A percentile compares a stretch with the other conserved stretches of the same genome.
phyloP scores from a whole-genome alignment of 164 flowering plant species.

The Tetrastigma voinierianum region DNA sequence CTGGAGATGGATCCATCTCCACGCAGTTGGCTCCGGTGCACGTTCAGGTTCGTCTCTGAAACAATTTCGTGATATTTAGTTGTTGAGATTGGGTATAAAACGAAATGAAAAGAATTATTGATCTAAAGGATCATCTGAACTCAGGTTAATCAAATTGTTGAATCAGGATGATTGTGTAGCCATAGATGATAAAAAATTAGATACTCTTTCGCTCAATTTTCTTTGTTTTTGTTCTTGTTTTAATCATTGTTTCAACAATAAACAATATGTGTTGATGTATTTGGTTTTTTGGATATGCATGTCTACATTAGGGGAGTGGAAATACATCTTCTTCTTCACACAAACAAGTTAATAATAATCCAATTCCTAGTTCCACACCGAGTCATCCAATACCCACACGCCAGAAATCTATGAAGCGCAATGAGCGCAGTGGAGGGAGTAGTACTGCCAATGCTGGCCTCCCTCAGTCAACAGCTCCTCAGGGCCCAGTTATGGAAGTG shows the following conservation, averaged over 20 bases:
- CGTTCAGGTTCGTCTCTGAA: constrained; percentile 22
- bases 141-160: background rate
- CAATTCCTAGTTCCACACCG: constrained; percentile 21
- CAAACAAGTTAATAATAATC: constrained; percentile 22
- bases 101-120: too few species aligned
- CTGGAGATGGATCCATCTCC: constrained; percentile 20
- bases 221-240: too few species aligned
- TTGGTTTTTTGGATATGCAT: background rate
- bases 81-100: background rate
- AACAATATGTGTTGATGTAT: too few species aligned
- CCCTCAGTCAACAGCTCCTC: constrained; percentile 18
- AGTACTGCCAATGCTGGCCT: constrained; percentile 20
- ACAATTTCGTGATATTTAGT: background rate
- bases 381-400: constrained; percentile 19
- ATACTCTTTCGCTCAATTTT: too few species aligned
- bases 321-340: constrained; percentile 12
- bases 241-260: too few species aligned
- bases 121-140: background rate
- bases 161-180: too few species aligned
- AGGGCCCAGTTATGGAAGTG: constrained; percentile 13
- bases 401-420: constrained; percentile 31
- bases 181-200: too few species aligned
- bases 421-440: constrained; percentile 23
- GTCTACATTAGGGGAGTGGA: constrained; percentile 21
- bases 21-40: too few species aligned